Evolutionary conservation across 2,329 filamentous ascomycete genomes (phyloP), one percentile per base, ranked within the genome.

Genomic region (Aspergillus pseudonomiae): DNA sequence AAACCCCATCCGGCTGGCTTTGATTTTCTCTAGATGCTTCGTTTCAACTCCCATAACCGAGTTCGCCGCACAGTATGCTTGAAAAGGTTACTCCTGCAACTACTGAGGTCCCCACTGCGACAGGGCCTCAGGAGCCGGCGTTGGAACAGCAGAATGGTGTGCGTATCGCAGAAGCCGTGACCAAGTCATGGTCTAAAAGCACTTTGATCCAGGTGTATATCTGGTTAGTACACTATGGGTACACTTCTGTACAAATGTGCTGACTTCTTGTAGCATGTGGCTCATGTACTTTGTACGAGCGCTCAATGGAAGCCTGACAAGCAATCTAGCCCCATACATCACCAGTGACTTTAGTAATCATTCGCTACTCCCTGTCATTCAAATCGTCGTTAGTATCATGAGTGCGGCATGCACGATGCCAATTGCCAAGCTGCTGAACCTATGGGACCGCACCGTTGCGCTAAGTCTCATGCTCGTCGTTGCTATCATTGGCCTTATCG

Each of bases 371-470:
- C 79, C 84, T 1, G 81, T 85, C 19, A 86, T 85, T 19, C 75
- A 76, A 53, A 83, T 89, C 64, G 79, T 89, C 32, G 78, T 85
- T 24, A 82, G 78, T 63, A 78, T 87, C 45, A 84, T 89, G 62
- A 81, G 82, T 26, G 88, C 85, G 14, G 79, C 88, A 21, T 79
- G 82, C 52, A 87, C 86, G 70, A 80, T 90, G 19, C 84, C 87
- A 0, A 78, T 87, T 24, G 86, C 87, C 59, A 89, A 89, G 73
- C 78, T 88, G 21, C 77, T 90, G 61, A 85, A 90, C 74, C 77
- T 88, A 32, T 89, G 84, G 83, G 88, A 86, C 30, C 85, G 88
- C 36, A 81, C 86, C 1, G 82, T 88, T 67, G 87, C 85, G 16
- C 83, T 87, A 65, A 63, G 82, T 2, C 43, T 85, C 43, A 85